A percentile compares a stretch with the other conserved stretches of the same genome.
phyloP scores from a whole-genome alignment of 371 early-diverging fungal species.

The Mortierella sp. region DNA sequence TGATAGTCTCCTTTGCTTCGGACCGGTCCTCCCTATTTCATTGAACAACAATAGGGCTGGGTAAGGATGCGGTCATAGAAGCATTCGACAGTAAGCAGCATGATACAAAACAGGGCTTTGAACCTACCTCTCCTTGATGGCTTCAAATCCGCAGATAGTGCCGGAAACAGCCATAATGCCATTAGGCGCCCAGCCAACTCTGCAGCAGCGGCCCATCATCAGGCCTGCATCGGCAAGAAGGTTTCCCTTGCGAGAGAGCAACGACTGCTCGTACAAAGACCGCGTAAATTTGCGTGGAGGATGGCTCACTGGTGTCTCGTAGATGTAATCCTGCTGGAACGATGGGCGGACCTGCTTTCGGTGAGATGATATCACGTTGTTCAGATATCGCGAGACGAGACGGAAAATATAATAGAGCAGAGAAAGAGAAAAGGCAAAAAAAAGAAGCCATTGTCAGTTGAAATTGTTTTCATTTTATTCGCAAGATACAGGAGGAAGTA shows the following conservation, averaged over 20 bases:
- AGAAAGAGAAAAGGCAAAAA: not conserved
- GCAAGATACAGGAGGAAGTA: constrained; percentile 2
- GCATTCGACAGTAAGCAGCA: no score
- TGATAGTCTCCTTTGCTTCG: not conserved
- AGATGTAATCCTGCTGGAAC: constrained; percentile 43
- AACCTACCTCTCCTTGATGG: constrained; percentile 37
- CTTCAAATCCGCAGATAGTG: constrained; percentile 28
- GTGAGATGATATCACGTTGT: not conserved
- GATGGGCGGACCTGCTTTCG: constrained; percentile 46
- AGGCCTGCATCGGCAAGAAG: constrained; percentile 75
- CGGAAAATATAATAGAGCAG: not conserved
- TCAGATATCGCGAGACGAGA: not conserved
- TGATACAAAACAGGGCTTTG: not conserved
- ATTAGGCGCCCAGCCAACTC: constrained; percentile 84
- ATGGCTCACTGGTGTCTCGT: constrained; percentile 10
- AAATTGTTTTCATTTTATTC: constrained; percentile 23
- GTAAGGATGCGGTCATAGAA: not conserved
- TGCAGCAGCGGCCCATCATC: constrained; percentile 78
- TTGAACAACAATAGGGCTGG: not conserved
- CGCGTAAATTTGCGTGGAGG: constrained; percentile 56
- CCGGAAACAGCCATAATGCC: constrained; percentile 68
- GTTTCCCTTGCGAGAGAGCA: constrained; percentile 52
- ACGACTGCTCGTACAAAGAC: constrained; percentile 48
- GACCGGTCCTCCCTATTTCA: not conserved
- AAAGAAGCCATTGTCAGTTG: constrained; percentile 19